These are phyloP conservation scores for Cucurbita moschata DNA, from an alignment of 306 rosid genomes.

Conservation along the genomic window DNA sequence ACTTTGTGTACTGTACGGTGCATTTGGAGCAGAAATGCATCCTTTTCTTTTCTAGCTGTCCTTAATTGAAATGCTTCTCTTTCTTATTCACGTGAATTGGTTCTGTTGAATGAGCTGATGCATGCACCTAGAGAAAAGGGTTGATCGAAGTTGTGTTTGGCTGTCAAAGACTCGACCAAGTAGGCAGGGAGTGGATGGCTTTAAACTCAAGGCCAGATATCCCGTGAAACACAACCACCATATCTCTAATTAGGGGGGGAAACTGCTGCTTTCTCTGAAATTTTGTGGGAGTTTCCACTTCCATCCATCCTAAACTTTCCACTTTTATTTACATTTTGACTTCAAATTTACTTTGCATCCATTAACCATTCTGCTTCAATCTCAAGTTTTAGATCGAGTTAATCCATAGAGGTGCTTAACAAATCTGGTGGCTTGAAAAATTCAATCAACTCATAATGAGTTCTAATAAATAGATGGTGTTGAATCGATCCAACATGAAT, in stretches of 20 bases:
- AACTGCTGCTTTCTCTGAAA: not conserved
- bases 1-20: not conserved
- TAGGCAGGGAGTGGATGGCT: not conserved
- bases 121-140: not conserved
- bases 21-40: not conserved
- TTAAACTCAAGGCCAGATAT: not conserved
- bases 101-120: not conserved
- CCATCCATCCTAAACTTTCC: not conserved
- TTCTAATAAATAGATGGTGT: no score
- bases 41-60: not conserved
- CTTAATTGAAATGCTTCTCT: not conserved
- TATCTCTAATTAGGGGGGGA: not conserved
- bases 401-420: no score
- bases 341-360: not conserved
- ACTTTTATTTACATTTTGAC: not conserved
- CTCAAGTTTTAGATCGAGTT: not conserved
- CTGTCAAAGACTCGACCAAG: not conserved
- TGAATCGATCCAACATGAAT: no score
- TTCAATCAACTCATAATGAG: no score
- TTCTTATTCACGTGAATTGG: not conserved
- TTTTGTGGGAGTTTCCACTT: not conserved
- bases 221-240: conserved; percentile 1
- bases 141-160: not conserved
- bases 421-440: no score
- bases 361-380: no score